These are phyloP conservation scores for Setaria viridis DNA, from an alignment of 202 grass and related monocot species.

Conservation along the genomic window DNA sequence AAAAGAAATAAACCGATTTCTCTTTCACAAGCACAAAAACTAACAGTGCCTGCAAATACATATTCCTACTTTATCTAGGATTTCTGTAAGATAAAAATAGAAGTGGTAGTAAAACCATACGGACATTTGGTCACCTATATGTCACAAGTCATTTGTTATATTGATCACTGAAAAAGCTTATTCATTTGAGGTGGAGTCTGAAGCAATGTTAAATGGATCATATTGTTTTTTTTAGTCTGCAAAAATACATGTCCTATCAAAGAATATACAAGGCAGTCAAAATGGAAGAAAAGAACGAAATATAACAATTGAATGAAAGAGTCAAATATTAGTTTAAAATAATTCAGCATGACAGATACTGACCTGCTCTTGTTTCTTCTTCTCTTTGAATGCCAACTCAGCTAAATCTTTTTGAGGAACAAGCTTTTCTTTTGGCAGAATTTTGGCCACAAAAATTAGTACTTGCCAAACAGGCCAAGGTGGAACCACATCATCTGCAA, in stretches of 20 bases:
- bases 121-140: not conserved
- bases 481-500: conserved; percentile 84
- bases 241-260: conserved; percentile 1
- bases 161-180: not conserved
- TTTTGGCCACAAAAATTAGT: conserved; percentile 72
- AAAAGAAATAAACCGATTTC: conserved; percentile 8
- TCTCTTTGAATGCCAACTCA: conserved; percentile 83
- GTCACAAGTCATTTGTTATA: not conserved
- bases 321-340: conserved; percentile 29
- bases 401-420: conserved; percentile 92
- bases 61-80: not conserved
- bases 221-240: conserved; percentile 2
- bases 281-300: conserved; percentile 21
- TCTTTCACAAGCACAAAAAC: not conserved
- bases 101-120: not conserved
- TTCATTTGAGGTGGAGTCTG: not conserved
- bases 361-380: conserved; percentile 76
- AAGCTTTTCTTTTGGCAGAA: conserved; percentile 85
- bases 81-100: conserved; percentile 8
- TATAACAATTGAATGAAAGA: not conserved
- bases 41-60: conserved; percentile 4
- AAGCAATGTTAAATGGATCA: conserved; percentile 31
- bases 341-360: not conserved
- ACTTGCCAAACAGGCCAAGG: conserved; percentile 83
- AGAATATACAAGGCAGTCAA: not conserved